phyloP scores from a whole-genome alignment of 179 eudicot species.

The Actinidia chinensis region DNA sequence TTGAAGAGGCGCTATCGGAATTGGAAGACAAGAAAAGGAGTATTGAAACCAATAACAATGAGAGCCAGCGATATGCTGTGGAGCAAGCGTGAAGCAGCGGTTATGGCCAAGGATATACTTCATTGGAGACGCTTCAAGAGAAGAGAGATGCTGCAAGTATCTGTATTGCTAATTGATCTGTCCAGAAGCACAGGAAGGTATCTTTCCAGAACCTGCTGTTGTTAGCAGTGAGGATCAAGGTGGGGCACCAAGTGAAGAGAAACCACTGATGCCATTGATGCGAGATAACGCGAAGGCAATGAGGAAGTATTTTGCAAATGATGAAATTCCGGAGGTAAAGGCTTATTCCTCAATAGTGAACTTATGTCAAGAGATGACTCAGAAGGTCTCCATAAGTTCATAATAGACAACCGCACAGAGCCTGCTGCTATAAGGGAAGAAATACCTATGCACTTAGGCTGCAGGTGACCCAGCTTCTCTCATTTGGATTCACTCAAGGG shows the following conservation, averaged over 20 bases:
- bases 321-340: conserved; percentile 52
- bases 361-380: conserved; percentile 84
- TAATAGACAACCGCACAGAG: conserved; percentile 96
- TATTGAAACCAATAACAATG: conserved; percentile 64
- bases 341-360: conserved; percentile 76
- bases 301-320: conserved; percentile 43
- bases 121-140: conserved; percentile 79
- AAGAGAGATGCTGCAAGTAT: conserved; percentile 94
- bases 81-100: conserved; percentile 80
- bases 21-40: conserved; percentile 90
- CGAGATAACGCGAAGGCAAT: conserved; percentile 39
- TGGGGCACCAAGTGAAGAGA: conserved; percentile 41
- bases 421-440: conserved; percentile 92
- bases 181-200: conserved; percentile 59
- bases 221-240: conserved; percentile 37
- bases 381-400: conserved; percentile 87
- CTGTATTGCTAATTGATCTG: conserved; percentile 61
- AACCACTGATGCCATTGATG: conserved; percentile 43
- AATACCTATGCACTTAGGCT: conserved; percentile 81
- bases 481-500: conserved; percentile 81
- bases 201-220: conserved; percentile 37
- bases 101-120: conserved; percentile 78
- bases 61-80: conserved; percentile 55
- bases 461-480: conserved; percentile 79
- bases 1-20: conserved; percentile 91